Conservation (phyloP, 208 protist genomes). For the Herpetomonas samuelpessoai region DNA sequence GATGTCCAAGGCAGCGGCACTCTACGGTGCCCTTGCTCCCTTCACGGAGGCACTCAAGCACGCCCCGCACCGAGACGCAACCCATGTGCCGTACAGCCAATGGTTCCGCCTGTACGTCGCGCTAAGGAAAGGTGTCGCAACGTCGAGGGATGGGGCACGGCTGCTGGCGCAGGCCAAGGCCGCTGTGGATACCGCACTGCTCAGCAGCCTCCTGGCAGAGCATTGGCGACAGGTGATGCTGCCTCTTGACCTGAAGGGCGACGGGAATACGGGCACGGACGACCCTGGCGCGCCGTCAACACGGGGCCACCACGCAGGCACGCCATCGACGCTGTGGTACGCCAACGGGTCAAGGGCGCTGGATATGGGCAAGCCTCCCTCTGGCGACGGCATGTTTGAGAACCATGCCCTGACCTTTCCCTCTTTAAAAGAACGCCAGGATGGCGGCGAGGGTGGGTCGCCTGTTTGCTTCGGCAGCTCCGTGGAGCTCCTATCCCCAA, state of each 20-base stretch:
- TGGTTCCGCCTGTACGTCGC: constrained; percentile 71
- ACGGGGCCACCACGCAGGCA: constrained; percentile 10
- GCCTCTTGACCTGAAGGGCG: no score
- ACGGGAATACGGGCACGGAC: no score
- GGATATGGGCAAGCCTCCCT: no score
- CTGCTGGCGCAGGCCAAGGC: background rate
- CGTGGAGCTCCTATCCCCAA: constrained; percentile 23
- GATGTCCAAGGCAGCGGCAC: no score
- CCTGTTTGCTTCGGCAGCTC: background rate
- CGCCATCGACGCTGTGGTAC: background rate
- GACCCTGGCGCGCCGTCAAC: no score
- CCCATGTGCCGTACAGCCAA: constrained; percentile 55
- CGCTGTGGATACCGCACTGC: constrained; percentile 8
- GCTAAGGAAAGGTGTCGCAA: constrained; percentile 6
- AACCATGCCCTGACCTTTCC: no score
- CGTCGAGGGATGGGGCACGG: background rate
- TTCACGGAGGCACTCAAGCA: constrained; percentile 17
- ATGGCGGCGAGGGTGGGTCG: no score
- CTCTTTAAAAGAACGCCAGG: no score
- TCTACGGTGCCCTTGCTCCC: no score
- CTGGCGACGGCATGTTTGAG: no score
- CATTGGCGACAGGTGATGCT: constrained; percentile 53
- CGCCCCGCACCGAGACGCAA: constrained; percentile 61
- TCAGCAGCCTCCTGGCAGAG: constrained; percentile 22
- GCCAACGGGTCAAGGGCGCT: no score